phyloP scores from a whole-genome alignment of 345 rosid species.

The Physaria fendleri region DNA sequence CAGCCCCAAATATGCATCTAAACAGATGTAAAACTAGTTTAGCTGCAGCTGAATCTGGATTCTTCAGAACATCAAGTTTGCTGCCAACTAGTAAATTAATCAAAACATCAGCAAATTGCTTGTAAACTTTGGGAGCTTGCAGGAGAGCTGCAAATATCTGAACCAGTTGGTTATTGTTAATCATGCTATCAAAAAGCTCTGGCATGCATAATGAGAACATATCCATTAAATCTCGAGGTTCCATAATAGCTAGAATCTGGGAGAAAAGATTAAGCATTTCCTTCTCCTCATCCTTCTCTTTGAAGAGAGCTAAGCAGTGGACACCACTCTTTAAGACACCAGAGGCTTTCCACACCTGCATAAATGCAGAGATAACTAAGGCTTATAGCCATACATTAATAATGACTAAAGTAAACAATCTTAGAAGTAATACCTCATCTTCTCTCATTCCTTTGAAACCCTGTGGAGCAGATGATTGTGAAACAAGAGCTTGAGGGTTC shows the following conservation, averaged over 20 bases:
- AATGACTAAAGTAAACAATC: slow-evolving; percentile 10
- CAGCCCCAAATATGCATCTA: slow-evolving; percentile 89
- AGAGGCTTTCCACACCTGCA: slow-evolving; percentile 93
- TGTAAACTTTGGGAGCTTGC: slow-evolving; percentile 73
- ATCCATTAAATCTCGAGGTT: slow-evolving; percentile 97
- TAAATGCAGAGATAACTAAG: slow-evolving; percentile 27
- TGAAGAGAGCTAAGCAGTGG: slow-evolving; percentile 93
- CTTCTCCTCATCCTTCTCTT: slow-evolving; percentile 96
- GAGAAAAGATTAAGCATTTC: slow-evolving; percentile 88
- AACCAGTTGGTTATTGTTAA: slow-evolving; percentile 76
- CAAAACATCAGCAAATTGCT: slow-evolving; percentile 89
- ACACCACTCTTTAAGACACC: slow-evolving; percentile 97
- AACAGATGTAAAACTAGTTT: slow-evolving; percentile 91
- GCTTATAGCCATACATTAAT: slow-evolving; percentile 1
- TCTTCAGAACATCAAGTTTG: slow-evolving; percentile 86
- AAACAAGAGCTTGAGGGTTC: slow-evolving; percentile 58
- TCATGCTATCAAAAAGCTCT: slow-evolving; percentile 97
- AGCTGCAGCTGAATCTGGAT: slow-evolving; percentile 77
- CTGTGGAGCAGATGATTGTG: slow-evolving; percentile 64
- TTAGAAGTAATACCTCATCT: slow-evolving; percentile 70
- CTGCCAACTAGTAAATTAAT: slow-evolving; percentile 81
- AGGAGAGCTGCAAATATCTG: slow-evolving; percentile 85
- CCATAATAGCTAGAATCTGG: slow-evolving; percentile 92
- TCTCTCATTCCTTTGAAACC: slow-evolving; percentile 93
- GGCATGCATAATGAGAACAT: slow-evolving; percentile 98